These are phyloP conservation scores for Wickerhamiella nectarea DNA, from an alignment of 805 yeast genomes.

Conservation along the genomic window DNA sequence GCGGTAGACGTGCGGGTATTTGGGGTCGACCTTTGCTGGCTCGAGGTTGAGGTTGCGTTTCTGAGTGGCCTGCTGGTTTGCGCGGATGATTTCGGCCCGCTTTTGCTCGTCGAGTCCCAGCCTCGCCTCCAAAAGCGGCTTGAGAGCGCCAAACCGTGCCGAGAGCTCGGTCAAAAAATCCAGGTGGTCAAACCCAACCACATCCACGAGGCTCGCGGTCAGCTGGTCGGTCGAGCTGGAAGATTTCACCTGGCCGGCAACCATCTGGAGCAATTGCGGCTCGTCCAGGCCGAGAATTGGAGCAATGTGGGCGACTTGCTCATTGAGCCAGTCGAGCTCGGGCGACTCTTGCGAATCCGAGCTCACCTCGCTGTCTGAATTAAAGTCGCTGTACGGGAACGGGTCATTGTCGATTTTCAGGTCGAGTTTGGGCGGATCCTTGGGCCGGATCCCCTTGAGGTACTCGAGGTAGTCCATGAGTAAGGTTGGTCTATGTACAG, in stretches of 20 bases:
- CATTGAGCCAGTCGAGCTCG: conserved; percentile 1
- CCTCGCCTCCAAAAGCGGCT: conserved; percentile 22
- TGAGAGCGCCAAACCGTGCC: conserved; percentile 24
- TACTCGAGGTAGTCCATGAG: not conserved
- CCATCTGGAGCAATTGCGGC: not conserved
- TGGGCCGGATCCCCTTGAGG: not conserved
- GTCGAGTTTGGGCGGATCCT: not conserved
- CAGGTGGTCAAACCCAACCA: conserved; percentile 74
- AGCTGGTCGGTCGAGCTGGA: conserved; percentile 10
- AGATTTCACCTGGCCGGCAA: not conserved
- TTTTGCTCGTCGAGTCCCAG: conserved; percentile 13
- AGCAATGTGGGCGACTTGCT: conserved; percentile 1
- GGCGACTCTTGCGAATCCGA: not conserved
- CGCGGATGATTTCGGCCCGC: conserved; percentile 15
- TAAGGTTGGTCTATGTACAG: not conserved
- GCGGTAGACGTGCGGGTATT: conserved; percentile 80
- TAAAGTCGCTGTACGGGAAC: conserved; percentile 7
- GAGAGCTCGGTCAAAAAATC: conserved; percentile 59
- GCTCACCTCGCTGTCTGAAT: conserved; percentile 1
- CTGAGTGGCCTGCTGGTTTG: conserved; percentile 13
- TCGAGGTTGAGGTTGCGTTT: conserved; percentile 18
- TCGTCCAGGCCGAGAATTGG: conserved; percentile 2
- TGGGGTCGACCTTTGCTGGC: conserved; percentile 29
- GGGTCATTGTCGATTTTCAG: conserved; percentile 4
- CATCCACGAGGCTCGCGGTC: conserved; percentile 40